Percentiles rank a stretch among this genome's conserved stretches.
Evolutionary conservation across 192 early-diverging fungal species (phyloP).

Genomic region (Coemansia sp.): DNA sequence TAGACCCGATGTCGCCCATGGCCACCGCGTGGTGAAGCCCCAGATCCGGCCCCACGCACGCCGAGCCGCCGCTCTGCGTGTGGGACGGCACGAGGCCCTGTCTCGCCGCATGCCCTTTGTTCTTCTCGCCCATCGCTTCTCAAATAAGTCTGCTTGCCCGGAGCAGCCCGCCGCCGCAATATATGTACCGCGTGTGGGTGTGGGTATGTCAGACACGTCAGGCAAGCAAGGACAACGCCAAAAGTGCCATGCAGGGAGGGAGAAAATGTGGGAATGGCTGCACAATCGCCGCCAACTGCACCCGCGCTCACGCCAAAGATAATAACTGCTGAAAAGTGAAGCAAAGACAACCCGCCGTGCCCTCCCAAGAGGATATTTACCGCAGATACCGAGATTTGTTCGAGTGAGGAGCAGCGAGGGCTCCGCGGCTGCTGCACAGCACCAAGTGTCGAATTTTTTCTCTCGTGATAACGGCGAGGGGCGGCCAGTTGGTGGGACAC

Average conservation of each 20-base stretch:
- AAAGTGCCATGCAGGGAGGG: constrained; percentile 6
- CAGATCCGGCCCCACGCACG: constrained; percentile 11
- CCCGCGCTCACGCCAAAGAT: constrained; percentile 1
- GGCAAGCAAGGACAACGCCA: background rate
- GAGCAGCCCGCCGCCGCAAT: too few species aligned
- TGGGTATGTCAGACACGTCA: background rate
- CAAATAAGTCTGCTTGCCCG: background rate
- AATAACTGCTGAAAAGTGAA: too few species aligned
- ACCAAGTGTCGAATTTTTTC: constrained; percentile 1
- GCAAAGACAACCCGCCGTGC: too few species aligned
- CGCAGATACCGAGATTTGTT: too few species aligned
- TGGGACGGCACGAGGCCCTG: too few species aligned
- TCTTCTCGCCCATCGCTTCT: constrained; percentile 13
- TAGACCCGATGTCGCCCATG: constrained; percentile 40
- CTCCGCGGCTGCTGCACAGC: too few species aligned
- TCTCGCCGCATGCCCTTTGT: too few species aligned
- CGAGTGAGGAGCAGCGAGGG: too few species aligned
- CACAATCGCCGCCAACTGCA: constrained; percentile 2
- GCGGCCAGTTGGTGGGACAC: background rate
- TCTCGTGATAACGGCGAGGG: too few species aligned
- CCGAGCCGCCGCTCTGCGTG: background rate
- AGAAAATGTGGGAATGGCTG: too few species aligned
- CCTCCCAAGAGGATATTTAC: too few species aligned
- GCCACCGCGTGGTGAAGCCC: constrained; percentile 41
- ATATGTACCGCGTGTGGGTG: too few species aligned